Evolutionary conservation across 768 basidiomycete genomes (phyloP), one percentile per base, ranked within the genome.

Genomic region (Pilatotrama ljubarskyi): DNA sequence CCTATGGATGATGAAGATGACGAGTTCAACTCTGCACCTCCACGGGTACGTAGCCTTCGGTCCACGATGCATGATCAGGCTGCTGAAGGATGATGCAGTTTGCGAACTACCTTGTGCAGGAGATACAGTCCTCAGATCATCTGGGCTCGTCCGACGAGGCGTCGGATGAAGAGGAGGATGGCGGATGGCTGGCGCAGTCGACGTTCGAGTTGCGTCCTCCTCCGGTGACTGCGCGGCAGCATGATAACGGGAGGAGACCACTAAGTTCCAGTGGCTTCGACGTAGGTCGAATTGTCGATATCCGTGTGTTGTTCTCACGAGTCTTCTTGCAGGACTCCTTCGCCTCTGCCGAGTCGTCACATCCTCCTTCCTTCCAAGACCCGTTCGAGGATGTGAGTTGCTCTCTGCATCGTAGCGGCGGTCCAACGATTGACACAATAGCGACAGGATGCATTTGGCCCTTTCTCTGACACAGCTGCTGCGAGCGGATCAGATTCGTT

Each of bases 181-280:
- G 84, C 4, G 90, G 90, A 0, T 93, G 91, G 92, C 72, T 93
- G 24, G 80, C 90, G 3, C 87, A 89, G 43, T 91, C 89, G 9
- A 84, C 80, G n/a, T 91, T 91, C 63, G 81, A 82, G 25, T 38
- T 55, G 32, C 70, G 68, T 13, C 68, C 71, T 35, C 68, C 69
- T 13, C 67, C 69, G 18, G 66, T 68, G 9, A 59, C 70, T 5
- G 68, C 69, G 15, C 66, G 65, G 5, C 64, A 66, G 25, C 68
- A 62, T 26, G 64, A 66, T 35, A 52, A 57, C 9, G 70, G 66
- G 15, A 71, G 74, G n/a, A 63, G 69, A 47, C 74, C 74, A 25
- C 58, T 75, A 20, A 70, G 69, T 40, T 61, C 73, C 17, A 64
- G 50, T 36, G 71, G 66, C 6, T 68, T 74, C 49, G 73, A 73